These are phyloP conservation scores for Ambrosia trifida DNA, from an alignment of 129 eudicot genomes.

Conservation along the genomic window DNA sequence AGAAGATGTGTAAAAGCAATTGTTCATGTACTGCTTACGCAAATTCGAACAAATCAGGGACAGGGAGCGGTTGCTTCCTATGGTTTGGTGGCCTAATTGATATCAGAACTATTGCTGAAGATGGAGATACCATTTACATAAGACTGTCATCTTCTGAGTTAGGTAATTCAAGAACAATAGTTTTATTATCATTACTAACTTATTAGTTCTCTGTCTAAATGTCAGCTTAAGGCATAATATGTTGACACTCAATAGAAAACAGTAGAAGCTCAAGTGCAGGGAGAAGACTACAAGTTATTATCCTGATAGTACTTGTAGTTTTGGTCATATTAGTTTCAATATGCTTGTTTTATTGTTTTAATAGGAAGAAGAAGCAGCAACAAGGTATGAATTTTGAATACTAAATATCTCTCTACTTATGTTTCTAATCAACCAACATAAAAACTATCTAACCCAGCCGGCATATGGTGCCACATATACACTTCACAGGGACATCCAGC, in stretches of 20 bases:
- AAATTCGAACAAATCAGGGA: conserved; percentile 29
- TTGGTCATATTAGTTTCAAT: conserved; percentile 8
- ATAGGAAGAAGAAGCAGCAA: conserved; percentile 9
- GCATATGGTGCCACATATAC: not conserved
- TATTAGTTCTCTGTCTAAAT: not conserved
- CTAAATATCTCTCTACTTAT: not conserved
- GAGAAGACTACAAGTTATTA: conserved; percentile 6
- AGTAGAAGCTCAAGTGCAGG: conserved; percentile 5
- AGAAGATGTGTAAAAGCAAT: conserved; percentile 38
- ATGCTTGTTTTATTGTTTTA: conserved; percentile 10
- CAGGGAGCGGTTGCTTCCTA: conserved; percentile 53
- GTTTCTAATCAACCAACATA: too few relatives aligned
- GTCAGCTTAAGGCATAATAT: not conserved
- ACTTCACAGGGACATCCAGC: conserved; percentile 10
- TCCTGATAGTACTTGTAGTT: conserved; percentile 1
- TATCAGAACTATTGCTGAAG: conserved; percentile 26
- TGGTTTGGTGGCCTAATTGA: conserved; percentile 51
- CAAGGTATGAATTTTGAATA: conserved; percentile 11
- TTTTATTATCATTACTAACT: not conserved
- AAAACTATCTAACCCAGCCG: too few relatives aligned
- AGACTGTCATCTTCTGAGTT: conserved; percentile 33
- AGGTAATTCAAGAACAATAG: conserved; percentile 30
- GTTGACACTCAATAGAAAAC: not conserved
- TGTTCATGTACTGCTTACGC: conserved; percentile 57
- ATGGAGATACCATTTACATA: conserved; percentile 28